Base-by-base conservation (phyloP, 305 asterid species). In the Fraxinus platypoda region DNA sequence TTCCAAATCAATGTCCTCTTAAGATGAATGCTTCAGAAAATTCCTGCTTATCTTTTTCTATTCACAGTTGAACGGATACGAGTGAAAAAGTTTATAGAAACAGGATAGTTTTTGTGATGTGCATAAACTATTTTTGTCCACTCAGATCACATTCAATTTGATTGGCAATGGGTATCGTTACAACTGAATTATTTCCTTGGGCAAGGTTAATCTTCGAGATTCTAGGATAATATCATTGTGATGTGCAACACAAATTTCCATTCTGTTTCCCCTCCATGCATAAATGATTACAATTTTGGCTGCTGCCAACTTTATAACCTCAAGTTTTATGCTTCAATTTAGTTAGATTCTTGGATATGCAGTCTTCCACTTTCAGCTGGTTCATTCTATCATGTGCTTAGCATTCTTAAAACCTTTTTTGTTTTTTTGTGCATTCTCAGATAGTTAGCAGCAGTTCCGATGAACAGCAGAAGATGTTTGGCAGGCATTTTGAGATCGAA, bases 401-500 rank as follows among this genome's bases (percentile, higher is more conserved):
- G 70, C 28, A 23, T 38, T 38, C 46, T 38, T 38, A 38, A 30
- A 30, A 30, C 33, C 33, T 52, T 57, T 23, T 34, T 28, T 28
- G 33, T 2, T 49, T 76, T 59, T 2, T 80, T 75, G 71, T 80
- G 19, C 25, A 35, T 49, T 54, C 12, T 13, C 91, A 97, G 98
- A 94, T 97, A 43, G 90, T 90, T 75, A 92, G 99, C 84, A 88
- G 89, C 83, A 95, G 93, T 83, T 73, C 98, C 0, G 98, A 92
- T 37, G 99, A 93, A 89, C 98, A 94, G 80, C 98, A 95, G 81
- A 97, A 92, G 88, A 93, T 95, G 97, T 89, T 89, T 81, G 99
- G 99, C 81, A 89, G 98, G 85, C 99, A 95, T 88, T 97, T 97
- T 85, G 97, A 92, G 85, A 79, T 85, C 49, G 98, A 97, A 79